A percentile compares a stretch with the other conserved stretches of the same genome.
phyloP scores from a whole-genome alignment of 306 rosid genomes.

The Pyrus bretschneideri region DNA sequence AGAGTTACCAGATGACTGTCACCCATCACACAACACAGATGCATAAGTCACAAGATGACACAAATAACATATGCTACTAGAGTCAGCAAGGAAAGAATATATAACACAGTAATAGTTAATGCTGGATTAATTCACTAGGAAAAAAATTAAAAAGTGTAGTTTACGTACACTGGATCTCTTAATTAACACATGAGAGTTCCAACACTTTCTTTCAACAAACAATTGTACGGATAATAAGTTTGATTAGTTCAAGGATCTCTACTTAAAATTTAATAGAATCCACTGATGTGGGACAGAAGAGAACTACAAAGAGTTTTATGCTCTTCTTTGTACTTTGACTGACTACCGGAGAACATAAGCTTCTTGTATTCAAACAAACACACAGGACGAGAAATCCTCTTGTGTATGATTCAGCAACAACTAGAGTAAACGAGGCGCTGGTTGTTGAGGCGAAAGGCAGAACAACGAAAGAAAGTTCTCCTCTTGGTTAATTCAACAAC shows the following conservation, averaged over 20 bases:
- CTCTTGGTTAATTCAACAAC: background rate
- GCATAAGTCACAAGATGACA: slow-evolving; percentile 30
- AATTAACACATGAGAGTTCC: background rate
- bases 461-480: background rate
- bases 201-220: background rate
- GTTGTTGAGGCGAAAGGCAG: background rate
- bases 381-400: background rate
- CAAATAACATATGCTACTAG: slow-evolving; percentile 3
- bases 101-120: background rate
- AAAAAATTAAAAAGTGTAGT: background rate
- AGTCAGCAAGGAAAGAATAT: background rate
- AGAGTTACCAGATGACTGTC: slow-evolving; percentile 87
- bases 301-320: background rate
- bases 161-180: background rate
- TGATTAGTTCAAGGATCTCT: background rate
- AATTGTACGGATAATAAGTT: background rate
- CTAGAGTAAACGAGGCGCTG: background rate
- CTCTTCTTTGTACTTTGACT: background rate
- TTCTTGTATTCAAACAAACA: background rate
- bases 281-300: background rate
- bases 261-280: background rate
- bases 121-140: background rate
- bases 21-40: slow-evolving; percentile 33
- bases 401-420: background rate
- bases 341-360: background rate